phyloP scores from a whole-genome alignment of 345 rosid species.

The Eucalyptus tenuipes region DNA sequence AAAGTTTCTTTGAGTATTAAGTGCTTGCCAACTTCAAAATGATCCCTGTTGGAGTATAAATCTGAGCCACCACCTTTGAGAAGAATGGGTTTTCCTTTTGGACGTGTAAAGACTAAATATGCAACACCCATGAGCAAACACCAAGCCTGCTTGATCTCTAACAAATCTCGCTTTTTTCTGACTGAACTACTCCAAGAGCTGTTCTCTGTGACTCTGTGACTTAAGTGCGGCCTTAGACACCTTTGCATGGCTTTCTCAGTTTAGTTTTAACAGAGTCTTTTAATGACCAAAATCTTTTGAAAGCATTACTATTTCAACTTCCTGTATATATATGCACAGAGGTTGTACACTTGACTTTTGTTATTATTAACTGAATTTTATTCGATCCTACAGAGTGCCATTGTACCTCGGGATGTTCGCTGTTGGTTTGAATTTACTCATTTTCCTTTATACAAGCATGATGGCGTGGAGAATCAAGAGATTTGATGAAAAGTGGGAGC shows the following conservation, averaged over 20 bases:
- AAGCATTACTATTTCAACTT: not conserved
- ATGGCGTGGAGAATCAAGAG: conserved; percentile 73
- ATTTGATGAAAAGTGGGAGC: conserved; percentile 90
- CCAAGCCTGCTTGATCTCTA: not conserved
- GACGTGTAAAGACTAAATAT: not conserved
- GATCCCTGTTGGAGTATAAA: not conserved
- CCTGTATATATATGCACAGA: not conserved
- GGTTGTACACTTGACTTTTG: not conserved
- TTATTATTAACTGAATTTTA: not conserved
- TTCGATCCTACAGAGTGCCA: conserved; percentile 53
- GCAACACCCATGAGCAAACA: not conserved
- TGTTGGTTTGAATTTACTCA: conserved; percentile 43
- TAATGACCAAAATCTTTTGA: not conserved
- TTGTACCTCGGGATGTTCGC: conserved; percentile 69
- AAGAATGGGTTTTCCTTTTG: not conserved
- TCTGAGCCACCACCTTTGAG: not conserved
- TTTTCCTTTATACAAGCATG: conserved; percentile 72
- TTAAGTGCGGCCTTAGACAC: not conserved
- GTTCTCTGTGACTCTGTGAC: not conserved
- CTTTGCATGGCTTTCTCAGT: not conserved
- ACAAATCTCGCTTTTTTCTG: not conserved
- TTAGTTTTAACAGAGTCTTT: not conserved
- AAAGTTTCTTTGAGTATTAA: not conserved
- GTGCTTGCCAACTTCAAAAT: not conserved
- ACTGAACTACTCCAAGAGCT: not conserved